phyloP scores from a whole-genome alignment of 495 filamentous ascomycete genomes.

The Aspergillus baeticus region DNA sequence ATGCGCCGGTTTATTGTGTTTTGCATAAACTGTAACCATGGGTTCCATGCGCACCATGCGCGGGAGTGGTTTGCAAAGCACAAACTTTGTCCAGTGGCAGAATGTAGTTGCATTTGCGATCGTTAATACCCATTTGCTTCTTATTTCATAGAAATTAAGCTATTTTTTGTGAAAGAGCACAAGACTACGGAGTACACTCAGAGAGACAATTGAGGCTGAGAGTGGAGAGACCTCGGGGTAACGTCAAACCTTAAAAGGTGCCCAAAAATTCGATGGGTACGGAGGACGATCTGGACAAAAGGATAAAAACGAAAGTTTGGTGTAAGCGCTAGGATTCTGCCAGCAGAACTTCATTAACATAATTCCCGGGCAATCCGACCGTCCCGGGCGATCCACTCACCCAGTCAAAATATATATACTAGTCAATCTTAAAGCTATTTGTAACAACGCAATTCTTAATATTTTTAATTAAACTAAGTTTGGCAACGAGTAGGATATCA shows the following conservation, averaged over 20 bases:
- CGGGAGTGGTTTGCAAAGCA: conserved; percentile 82
- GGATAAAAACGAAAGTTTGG: no score
- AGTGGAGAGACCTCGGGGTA: no score
- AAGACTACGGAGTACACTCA: no score
- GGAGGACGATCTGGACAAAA: no score
- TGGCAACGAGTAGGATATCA: background rate
- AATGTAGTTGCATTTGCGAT: conserved; percentile 82
- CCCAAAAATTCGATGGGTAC: no score
- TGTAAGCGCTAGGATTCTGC: no score
- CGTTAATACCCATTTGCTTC: conserved; percentile 23
- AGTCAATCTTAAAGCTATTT: background rate
- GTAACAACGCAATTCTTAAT: background rate
- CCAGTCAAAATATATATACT: no score
- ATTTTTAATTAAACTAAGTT: background rate
- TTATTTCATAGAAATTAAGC: no score
- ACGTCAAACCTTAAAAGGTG: background rate
- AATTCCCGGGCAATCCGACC: no score
- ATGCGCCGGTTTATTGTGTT: conserved; percentile 66
- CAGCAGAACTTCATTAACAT: no score
- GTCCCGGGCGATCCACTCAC: no score
- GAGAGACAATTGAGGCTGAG: background rate
- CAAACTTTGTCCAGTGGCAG: conserved; percentile 81
- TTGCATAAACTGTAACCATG: conserved; percentile 87
- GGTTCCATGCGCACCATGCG: conserved; percentile 85
- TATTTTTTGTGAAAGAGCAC: no score